phyloP scores from a whole-genome alignment of 306 rosid genomes.

The Hippophae gyantsensis region DNA sequence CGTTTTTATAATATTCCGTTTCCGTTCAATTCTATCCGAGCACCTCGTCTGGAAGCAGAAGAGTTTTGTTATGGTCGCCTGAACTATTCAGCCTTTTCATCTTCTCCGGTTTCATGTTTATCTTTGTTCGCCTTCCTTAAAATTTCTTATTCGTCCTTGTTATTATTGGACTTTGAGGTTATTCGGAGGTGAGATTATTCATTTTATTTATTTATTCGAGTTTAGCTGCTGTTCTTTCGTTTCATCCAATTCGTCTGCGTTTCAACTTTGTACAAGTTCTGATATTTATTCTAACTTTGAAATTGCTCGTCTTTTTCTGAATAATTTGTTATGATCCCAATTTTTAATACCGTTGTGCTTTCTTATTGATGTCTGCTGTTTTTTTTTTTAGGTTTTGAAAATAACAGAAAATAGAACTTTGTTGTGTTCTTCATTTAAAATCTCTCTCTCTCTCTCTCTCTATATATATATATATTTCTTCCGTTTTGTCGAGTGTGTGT shows the following conservation, averaged over 20 bases:
- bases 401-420: not conserved
- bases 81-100: slow-evolving; percentile 2
- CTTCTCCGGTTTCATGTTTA: not conserved
- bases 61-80: slow-evolving; percentile 33
- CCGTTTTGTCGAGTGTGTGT: slow-evolving; percentile 5
- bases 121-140: not conserved
- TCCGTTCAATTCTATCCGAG: slow-evolving; percentile 3
- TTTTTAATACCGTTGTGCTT: not conserved
- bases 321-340: slow-evolving; percentile 2
- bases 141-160: not conserved
- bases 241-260: not conserved
- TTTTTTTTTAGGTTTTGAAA: slow-evolving; percentile 1
- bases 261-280: not conserved
- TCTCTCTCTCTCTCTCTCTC: not conserved
- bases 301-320: not conserved
- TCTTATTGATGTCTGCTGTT: not conserved
- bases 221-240: not conserved
- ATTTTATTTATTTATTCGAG: not conserved
- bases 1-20: slow-evolving; percentile 4
- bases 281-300: not conserved
- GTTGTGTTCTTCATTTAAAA: not conserved
- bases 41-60: slow-evolving; percentile 11
- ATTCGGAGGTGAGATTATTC: slow-evolving; percentile 19
- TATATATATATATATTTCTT: not conserved
- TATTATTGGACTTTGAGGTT: slow-evolving; percentile 3